phyloP scores from a whole-genome alignment of 2,329 filamentous ascomycete genomes.

The Diaporthe sp. region DNA sequence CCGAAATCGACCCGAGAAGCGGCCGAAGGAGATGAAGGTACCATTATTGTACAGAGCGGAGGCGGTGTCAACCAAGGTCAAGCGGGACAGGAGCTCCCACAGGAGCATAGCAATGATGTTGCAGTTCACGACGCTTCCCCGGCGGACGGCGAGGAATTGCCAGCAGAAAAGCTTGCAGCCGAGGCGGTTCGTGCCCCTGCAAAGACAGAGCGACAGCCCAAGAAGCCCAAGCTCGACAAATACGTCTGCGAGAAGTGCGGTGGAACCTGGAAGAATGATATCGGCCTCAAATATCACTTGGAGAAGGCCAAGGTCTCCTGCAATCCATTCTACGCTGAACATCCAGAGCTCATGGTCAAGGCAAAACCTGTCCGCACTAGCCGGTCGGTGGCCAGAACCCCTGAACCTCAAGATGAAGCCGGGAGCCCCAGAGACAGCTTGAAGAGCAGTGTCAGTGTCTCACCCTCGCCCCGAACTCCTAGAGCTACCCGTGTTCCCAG shows the following conservation, averaged over 20 bases:
- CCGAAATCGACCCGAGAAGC: not conserved
- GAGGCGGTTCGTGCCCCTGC: not conserved
- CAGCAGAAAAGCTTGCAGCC: not conserved
- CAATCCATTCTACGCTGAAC: conserved; percentile 58
- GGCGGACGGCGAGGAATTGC: not conserved
- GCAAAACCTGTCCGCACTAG: conserved; percentile 16
- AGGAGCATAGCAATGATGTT: not conserved
- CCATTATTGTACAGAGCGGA: conserved; percentile 3
- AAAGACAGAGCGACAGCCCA: conserved; percentile 9
- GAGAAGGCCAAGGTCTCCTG: conserved; percentile 65
- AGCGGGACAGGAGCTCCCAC: not conserved
- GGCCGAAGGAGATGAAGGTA: not conserved
- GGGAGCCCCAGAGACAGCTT: not conserved
- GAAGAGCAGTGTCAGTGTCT: not conserved
- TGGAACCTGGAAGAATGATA: conserved; percentile 66
- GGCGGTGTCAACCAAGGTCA: not conserved
- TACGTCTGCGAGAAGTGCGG: conserved; percentile 62
- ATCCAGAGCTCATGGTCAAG: conserved; percentile 37
- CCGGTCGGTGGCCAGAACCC: not conserved
- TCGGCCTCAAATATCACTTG: conserved; percentile 68
- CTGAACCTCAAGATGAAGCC: conserved; percentile 13
- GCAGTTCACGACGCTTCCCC: not conserved
- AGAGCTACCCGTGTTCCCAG: not conserved
- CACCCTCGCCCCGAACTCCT: conserved; percentile 3
- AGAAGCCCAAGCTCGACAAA: conserved; percentile 21